Evolutionary conservation across 352 stramenopile genomes (phyloP).

Genomic region (Pythium chondricola): DNA sequence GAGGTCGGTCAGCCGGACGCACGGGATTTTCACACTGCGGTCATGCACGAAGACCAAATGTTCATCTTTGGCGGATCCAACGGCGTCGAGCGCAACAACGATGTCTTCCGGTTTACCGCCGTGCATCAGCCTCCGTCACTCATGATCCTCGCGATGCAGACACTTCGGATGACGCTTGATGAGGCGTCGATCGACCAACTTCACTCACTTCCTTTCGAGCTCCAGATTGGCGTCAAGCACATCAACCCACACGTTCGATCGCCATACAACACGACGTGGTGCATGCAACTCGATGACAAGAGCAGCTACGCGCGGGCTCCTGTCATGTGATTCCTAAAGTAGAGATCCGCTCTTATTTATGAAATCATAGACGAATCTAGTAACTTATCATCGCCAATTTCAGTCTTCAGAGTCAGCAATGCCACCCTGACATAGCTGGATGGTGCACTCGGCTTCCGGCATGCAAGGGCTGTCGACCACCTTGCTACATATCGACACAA

Average conservation of each 20-base stretch:
- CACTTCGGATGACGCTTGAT: slow-evolving; percentile 40
- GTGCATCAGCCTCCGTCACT: slow-evolving; percentile 56
- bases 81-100: slow-evolving; percentile 76
- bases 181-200: slow-evolving; percentile 35
- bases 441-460: slow-evolving; percentile 78
- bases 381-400: slow-evolving; percentile 22
- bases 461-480: slow-evolving; percentile 83
- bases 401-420: slow-evolving; percentile 61
- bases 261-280: slow-evolving; percentile 64
- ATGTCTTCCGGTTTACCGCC: slow-evolving; percentile 66
- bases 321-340: slow-evolving; percentile 40
- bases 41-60: slow-evolving; percentile 68
- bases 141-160: slow-evolving; percentile 64
- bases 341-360: slow-evolving; percentile 26
- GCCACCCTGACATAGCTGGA: slow-evolving; percentile 59
- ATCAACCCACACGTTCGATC: slow-evolving; percentile 68
- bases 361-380: slow-evolving; percentile 32
- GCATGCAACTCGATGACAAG: slow-evolving; percentile 38
- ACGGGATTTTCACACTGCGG: slow-evolving; percentile 74
- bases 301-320: slow-evolving; percentile 27
- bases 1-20: slow-evolving; percentile 61
- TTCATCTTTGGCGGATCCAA: slow-evolving; percentile 84
- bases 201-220: slow-evolving; percentile 47
- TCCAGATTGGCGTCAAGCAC: slow-evolving; percentile 54
- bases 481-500: slow-evolving; percentile 35